Percentiles rank a stretch among this genome's conserved stretches.
Conservation (phyloP, 169 alveolate genomes). For the Cryptosporidium felis region DNA sequence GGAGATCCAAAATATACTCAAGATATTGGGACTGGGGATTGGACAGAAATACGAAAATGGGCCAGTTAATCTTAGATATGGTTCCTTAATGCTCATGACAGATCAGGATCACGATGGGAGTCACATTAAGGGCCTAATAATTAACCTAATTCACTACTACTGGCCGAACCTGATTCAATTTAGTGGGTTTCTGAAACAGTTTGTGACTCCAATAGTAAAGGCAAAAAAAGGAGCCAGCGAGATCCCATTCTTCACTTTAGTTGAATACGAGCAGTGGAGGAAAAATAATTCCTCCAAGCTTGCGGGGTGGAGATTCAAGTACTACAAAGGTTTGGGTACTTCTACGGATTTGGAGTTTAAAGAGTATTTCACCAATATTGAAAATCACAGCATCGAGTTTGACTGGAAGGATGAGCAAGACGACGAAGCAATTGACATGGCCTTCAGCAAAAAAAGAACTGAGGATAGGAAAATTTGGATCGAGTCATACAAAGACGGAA, state of each 20-base stretch:
- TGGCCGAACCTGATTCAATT: slow-evolving; percentile 97
- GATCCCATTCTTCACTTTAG: slow-evolving; percentile 94
- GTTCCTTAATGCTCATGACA: slow-evolving; percentile 98
- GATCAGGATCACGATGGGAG: slow-evolving; percentile 99
- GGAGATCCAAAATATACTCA: slow-evolving; percentile 95
- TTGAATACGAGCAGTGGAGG: slow-evolving; percentile 96
- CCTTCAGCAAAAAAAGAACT: slow-evolving; percentile 96
- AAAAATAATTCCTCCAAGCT: slow-evolving; percentile 74
- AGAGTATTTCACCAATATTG: slow-evolving; percentile 96
- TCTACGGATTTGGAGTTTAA: slow-evolving; percentile 97
- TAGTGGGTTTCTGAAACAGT: slow-evolving; percentile 96
- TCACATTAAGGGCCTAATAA: slow-evolving; percentile 99
- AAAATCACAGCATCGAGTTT: slow-evolving; percentile 91
- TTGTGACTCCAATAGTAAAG: slow-evolving; percentile 97
- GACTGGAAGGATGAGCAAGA: slow-evolving; percentile 88
- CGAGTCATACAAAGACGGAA: slow-evolving; percentile 75
- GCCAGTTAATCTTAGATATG: slow-evolving; percentile 94
- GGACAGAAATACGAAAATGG: slow-evolving; percentile 86
- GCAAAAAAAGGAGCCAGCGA: slow-evolving; percentile 92
- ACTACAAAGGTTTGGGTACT: slow-evolving; percentile 99
- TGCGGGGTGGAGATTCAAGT: slow-evolving; percentile 94
- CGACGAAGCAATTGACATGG: slow-evolving; percentile 96
- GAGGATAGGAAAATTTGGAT: slow-evolving; percentile 97
- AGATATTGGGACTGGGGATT: slow-evolving; percentile 93
- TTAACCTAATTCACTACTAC: slow-evolving; percentile 96